Evolutionary conservation across 768 basidiomycete species (phyloP).

Genomic region (Paxillus involutus): DNA sequence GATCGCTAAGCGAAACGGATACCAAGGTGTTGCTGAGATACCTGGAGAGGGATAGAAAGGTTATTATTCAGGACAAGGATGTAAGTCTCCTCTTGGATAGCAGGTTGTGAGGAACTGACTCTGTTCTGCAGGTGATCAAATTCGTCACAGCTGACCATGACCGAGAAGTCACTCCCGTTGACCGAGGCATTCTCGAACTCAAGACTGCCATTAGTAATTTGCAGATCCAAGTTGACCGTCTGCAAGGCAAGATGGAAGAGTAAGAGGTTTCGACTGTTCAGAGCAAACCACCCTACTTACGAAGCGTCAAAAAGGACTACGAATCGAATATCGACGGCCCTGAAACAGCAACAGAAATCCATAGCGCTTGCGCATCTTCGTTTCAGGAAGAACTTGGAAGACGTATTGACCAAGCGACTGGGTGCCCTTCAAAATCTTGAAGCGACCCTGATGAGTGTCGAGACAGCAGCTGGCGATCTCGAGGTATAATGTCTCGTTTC

Average conservation of each 20-base stretch:
- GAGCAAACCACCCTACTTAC: not conserved
- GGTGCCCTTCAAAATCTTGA: conserved; percentile 73
- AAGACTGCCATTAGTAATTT: conserved; percentile 68
- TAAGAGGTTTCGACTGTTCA: conserved; percentile 32
- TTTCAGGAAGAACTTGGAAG: conserved; percentile 79
- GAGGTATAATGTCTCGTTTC: conserved; percentile 52
- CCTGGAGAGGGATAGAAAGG: conserved; percentile 71
- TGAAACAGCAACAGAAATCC: conserved; percentile 69
- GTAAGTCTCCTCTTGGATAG: conserved; percentile 40
- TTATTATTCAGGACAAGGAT: conserved; percentile 63
- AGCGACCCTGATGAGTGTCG: conserved; percentile 75
- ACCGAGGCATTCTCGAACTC: conserved; percentile 80
- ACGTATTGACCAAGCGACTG: conserved; percentile 71
- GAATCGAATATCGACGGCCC: conserved; percentile 59
- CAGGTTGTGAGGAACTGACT: not conserved
- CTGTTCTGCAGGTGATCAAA: conserved; percentile 67
- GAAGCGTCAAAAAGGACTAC: conserved; percentile 51
- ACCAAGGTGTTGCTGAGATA: conserved; percentile 70
- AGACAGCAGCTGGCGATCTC: conserved; percentile 86
- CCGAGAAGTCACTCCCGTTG: conserved; percentile 68
- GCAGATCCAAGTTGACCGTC: conserved; percentile 62
- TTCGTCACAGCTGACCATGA: conserved; percentile 47
- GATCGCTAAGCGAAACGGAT: conserved; percentile 60
- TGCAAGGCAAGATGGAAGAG: conserved; percentile 76
- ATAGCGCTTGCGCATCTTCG: conserved; percentile 77